Conservation (phyloP, 352 stramenopile genomes). For the Globisporangium nagaii region DNA sequence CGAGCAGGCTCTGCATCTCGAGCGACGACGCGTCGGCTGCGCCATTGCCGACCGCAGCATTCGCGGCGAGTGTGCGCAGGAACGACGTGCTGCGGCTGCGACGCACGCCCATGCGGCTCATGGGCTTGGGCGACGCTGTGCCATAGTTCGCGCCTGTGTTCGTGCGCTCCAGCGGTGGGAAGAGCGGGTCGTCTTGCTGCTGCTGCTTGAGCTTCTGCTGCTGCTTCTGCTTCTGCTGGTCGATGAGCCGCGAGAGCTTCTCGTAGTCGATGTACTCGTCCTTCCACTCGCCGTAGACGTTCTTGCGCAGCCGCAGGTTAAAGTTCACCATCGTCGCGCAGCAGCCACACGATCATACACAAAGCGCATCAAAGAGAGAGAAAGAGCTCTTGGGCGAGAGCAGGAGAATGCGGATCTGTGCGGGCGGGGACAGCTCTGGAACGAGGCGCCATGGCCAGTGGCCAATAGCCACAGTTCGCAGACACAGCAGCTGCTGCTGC, state of each 20-base stretch:
- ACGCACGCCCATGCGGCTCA: conserved; percentile 28
- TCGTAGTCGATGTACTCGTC: conserved; percentile 89
- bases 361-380: too few species aligned
- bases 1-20: conserved; percentile 24
- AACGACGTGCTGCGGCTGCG: conserved; percentile 4
- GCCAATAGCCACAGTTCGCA: too few species aligned
- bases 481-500: too few species aligned
- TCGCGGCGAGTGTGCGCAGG: background rate
- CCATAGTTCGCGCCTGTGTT: conserved; percentile 15
- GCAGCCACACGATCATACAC: too few species aligned
- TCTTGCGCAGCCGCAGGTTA: conserved; percentile 68
- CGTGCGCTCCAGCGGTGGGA: conserved; percentile 11
- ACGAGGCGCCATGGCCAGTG: too few species aligned
- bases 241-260: conserved; percentile 77
- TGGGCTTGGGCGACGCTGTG: background rate
- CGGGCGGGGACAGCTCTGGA: too few species aligned
- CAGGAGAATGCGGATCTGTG: too few species aligned
- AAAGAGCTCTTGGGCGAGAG: too few species aligned
- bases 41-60: too few species aligned
- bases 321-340: conserved; percentile 64
- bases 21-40: too few species aligned
- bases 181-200: conserved; percentile 1
- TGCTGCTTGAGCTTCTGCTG: conserved; percentile 13
- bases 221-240: conserved; percentile 47
- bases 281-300: conserved; percentile 83